Percentiles rank a stretch among this genome's conserved stretches.
phyloP scores from a whole-genome alignment of 176 grass and related monocot species.

The Panicum miliaceum region DNA sequence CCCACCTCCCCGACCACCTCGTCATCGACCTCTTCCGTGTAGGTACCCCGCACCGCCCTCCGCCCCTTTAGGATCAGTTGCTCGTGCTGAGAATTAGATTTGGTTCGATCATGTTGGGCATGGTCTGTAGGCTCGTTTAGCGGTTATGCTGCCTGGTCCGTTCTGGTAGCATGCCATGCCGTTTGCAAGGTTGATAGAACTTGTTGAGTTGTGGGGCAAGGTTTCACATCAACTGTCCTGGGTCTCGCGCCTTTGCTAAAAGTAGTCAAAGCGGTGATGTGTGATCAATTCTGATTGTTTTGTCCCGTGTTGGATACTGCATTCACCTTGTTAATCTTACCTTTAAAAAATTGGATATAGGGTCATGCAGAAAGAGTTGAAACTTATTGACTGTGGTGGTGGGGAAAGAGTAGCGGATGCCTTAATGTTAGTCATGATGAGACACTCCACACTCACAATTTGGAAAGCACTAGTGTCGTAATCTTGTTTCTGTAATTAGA shows the following conservation, averaged over 20 bases:
- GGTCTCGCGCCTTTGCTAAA: background rate
- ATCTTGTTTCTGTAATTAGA: background rate
- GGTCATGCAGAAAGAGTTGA: background rate
- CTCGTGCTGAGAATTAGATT: background rate
- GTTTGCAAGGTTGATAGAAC: background rate
- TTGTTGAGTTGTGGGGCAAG: background rate
- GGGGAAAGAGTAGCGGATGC: background rate
- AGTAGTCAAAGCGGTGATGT: background rate
- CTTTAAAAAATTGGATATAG: background rate
- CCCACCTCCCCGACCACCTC: constrained; percentile 75
- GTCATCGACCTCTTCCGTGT: constrained; percentile 89
- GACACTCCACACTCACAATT: background rate
- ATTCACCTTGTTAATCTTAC: background rate
- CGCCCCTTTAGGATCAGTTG: background rate
- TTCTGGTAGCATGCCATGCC: background rate
- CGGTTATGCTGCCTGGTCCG: background rate
- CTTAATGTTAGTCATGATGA: background rate
- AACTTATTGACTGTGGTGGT: background rate
- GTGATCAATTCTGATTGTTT: background rate
- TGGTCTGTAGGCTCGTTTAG: background rate
- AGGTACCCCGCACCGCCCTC: background rate
- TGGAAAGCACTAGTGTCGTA: background rate
- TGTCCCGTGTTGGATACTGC: background rate
- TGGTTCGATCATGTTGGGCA: background rate
- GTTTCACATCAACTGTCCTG: background rate